Percentiles rank a stretch among this genome's conserved stretches.
Evolutionary conservation across 1,284 basidiomycete genomes (phyloP).

Genomic region (Ganoderma lucidum): DNA sequence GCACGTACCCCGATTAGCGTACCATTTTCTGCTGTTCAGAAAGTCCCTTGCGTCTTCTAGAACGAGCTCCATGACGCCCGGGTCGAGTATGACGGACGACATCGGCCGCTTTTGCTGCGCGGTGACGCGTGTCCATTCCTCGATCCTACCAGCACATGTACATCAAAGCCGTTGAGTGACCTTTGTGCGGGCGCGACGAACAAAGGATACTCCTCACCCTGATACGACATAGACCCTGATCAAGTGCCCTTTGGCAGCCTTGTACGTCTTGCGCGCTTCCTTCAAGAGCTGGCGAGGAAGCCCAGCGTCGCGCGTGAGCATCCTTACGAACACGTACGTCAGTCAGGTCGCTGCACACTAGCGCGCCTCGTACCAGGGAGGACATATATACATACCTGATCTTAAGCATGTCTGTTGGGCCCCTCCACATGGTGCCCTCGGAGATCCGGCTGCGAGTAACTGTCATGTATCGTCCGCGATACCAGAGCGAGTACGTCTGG

Average conservation of each 20-base stretch:
- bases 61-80: conserved; percentile 32
- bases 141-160: conserved; percentile 5
- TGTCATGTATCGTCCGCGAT: conserved; percentile 55
- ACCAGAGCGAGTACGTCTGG: conserved; percentile 57
- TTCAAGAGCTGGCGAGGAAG: conserved; percentile 39
- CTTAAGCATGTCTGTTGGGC: conserved; percentile 32
- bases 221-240: conserved; percentile 29
- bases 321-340: conserved; percentile 19
- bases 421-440: conserved; percentile 35
- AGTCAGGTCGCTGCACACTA: background rate
- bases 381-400: conserved; percentile 32
- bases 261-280: conserved; percentile 40
- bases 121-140: conserved; percentile 29
- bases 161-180: background rate
- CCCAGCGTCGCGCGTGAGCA: conserved; percentile 31
- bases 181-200: background rate
- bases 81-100: conserved; percentile 33
- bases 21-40: conserved; percentile 33
- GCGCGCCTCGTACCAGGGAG: background rate
- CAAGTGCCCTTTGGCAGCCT: conserved; percentile 30
- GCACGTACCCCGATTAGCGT: conserved; percentile 29
- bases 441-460: conserved; percentile 47
- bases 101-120: conserved; percentile 30
- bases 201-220: conserved; percentile 16
- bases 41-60: conserved; percentile 35